Conservation (phyloP, 495 filamentous ascomycete genomes). For the Talaromyces trachyspermus region DNA sequence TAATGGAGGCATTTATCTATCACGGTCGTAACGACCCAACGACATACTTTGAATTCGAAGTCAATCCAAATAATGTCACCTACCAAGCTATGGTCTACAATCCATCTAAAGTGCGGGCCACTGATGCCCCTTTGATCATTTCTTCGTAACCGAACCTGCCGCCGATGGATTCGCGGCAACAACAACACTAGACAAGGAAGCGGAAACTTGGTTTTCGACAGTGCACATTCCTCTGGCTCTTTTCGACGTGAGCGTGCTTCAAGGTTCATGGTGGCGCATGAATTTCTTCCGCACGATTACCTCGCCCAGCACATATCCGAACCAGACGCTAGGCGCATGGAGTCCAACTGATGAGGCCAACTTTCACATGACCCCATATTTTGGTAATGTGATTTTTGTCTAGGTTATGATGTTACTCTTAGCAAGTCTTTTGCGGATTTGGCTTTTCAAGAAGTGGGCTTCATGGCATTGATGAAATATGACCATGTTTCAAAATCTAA, state of each 20-base stretch:
- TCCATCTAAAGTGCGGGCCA: slow-evolving; percentile 4
- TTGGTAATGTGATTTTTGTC: slow-evolving; percentile 6
- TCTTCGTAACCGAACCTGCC: slow-evolving; percentile 5
- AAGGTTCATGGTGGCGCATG: slow-evolving; percentile 7
- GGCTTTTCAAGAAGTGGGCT: too few species aligned
- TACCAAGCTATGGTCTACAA: slow-evolving; percentile 6
- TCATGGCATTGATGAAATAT: too few species aligned
- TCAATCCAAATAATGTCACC: slow-evolving; percentile 7
- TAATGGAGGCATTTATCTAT: slow-evolving; percentile 8
- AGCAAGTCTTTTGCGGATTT: too few species aligned
- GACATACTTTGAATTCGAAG: slow-evolving; percentile 5
- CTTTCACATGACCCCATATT: slow-evolving; percentile 7
- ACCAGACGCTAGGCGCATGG: slow-evolving; percentile 7
- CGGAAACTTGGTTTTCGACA: neutral
- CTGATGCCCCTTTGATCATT: slow-evolving; percentile 8
- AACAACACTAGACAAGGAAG: neutral
- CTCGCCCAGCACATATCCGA: slow-evolving; percentile 6
- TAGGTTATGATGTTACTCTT: too few species aligned
- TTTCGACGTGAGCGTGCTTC: slow-evolving; percentile 1
- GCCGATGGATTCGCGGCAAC: slow-evolving; percentile 3
- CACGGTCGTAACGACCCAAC: slow-evolving; percentile 6
- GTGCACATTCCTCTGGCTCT: slow-evolving; percentile 5
- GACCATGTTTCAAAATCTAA: too few species aligned
- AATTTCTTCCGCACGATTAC: slow-evolving; percentile 9
- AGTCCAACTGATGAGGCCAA: slow-evolving; percentile 5